Evolutionary conservation across 768 basidiomycete genomes (phyloP), one percentile per base, ranked within the genome.

Genomic region (Myochromella boudieri): DNA sequence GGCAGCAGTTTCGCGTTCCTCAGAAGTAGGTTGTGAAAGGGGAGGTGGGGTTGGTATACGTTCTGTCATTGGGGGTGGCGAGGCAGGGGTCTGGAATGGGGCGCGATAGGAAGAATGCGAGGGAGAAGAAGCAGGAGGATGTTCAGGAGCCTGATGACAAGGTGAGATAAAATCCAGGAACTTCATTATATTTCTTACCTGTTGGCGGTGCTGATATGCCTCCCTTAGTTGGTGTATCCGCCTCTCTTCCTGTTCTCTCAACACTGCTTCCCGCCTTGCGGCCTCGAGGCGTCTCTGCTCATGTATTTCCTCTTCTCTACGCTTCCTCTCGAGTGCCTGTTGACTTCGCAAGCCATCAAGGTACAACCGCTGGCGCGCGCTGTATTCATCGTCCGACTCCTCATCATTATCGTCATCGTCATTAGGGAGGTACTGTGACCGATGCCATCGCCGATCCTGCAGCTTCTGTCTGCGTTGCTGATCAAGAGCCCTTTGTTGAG

Each of bases 1-100:
- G 2, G 80, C 80, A 2, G 76, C 71, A 39, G 68, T 62, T 10
- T 70, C 52, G 37, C 69, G 68, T 3, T 54, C 55, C 47, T 73
- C 67, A 7, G 51, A 33, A 9, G 66, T 59, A 18, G 60, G 51
- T 11, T 55, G 50, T 1, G 56, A 41, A 12, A 43, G n/a, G 18
- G 60, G 45, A n/a, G 52, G 24, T 7, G 56, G 40, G 4, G 24
- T n/a, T 6, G 47, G 34, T 14, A 48, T 34, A 7, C 38, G 26
- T 11, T 59, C 42, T 32, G 36, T 31, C 8, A 48, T 37, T 11
- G 40, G 24, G 17, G 52, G 32, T 20, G 49, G 6, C 12, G 31
- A 32, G 28, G 48, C 20, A 25, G 37, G 18, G 33, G 21, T 22
- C 20, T n/a, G 34, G 12, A 26, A 12, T 24, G 29, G 12, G 11